Percentiles rank a stretch among this genome's conserved stretches.
phyloP scores from a whole-genome alignment of 1,284 basidiomycete genomes.

The Ustilago loliicola region DNA sequence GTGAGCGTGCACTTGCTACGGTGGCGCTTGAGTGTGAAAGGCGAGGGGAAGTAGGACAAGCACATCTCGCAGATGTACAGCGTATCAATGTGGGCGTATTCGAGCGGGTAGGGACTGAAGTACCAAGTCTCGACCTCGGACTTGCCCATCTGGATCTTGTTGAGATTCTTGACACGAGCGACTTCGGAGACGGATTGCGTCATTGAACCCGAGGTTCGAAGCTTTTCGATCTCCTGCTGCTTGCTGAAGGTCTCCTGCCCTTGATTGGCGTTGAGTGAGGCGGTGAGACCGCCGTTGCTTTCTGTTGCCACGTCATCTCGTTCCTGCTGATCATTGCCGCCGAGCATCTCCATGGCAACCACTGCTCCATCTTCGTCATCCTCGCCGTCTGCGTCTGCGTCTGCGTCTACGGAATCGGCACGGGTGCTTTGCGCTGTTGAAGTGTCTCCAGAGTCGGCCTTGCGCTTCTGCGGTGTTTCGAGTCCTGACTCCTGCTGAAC shows the following conservation, averaged over 20 bases:
- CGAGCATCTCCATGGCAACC: slow-evolving; percentile 73
- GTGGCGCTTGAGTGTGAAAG: slow-evolving; percentile 75
- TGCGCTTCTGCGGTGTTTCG: slow-evolving; percentile 78
- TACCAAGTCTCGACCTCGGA: slow-evolving; percentile 99
- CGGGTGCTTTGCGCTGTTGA: slow-evolving; percentile 32
- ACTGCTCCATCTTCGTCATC: slow-evolving; percentile 67
- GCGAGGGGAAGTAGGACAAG: slow-evolving; percentile 64
- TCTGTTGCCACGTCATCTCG: slow-evolving; percentile 56
- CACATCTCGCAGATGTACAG: slow-evolving; percentile 99
- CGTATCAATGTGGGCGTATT: slow-evolving; percentile 93
- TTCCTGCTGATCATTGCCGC: slow-evolving; percentile 58
- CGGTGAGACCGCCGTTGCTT: slow-evolving; percentile 71
- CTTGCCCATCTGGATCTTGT: slow-evolving; percentile 93
- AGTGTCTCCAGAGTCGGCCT: slow-evolving; percentile 76
- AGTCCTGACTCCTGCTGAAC: slow-evolving; percentile 61
- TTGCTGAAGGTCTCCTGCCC: slow-evolving; percentile 79
- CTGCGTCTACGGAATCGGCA: slow-evolving; percentile 69
- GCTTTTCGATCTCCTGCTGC: slow-evolving; percentile 97
- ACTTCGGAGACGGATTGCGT: slow-evolving; percentile 98
- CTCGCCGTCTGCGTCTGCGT: slow-evolving; percentile 75
- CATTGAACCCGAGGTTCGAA: slow-evolving; percentile 97
- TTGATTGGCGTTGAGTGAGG: slow-evolving; percentile 72
- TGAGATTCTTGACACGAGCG: slow-evolving; percentile 97
- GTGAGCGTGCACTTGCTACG: slow-evolving; percentile 89
- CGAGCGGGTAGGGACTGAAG: slow-evolving; percentile 97